Evolutionary conservation across 1,139 yeast species (phyloP).

Genomic region (Candida glucosophila): DNA sequence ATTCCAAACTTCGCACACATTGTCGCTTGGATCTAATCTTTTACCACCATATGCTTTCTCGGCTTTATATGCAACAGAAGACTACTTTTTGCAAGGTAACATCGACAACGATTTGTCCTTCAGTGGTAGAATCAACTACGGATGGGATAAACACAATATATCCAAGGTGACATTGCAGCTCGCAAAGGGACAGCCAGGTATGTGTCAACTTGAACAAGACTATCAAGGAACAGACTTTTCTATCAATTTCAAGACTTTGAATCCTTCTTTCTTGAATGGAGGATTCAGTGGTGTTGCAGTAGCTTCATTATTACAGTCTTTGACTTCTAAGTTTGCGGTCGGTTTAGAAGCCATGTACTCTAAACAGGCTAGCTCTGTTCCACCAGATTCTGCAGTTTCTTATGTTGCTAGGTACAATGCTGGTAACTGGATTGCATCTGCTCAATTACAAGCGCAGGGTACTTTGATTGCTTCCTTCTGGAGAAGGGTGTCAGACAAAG

Average conservation of each 20-base stretch:
- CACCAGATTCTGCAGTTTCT: constrained; percentile 89
- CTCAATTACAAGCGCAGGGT: constrained; percentile 92
- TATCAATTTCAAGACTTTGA: constrained; percentile 79
- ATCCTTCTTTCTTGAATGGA: constrained; percentile 72
- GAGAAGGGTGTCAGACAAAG: constrained; percentile 86
- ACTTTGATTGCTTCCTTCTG: constrained; percentile 83
- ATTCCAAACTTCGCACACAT: constrained; percentile 94
- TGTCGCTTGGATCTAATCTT: constrained; percentile 78
- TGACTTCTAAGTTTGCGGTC: constrained; percentile 73
- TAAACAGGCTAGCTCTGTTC: constrained; percentile 61
- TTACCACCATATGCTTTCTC: constrained; percentile 90
- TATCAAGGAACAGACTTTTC: constrained; percentile 85
- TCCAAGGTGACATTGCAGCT: constrained; percentile 86
- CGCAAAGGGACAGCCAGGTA: constrained; percentile 83
- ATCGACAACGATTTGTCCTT: constrained; percentile 79
- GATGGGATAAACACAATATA: constrained; percentile 75
- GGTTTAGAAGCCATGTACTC: constrained; percentile 94
- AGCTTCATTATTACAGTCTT: constrained; percentile 82
- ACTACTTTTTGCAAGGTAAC: constrained; percentile 83
- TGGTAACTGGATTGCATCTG: constrained; percentile 87
- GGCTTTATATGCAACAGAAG: constrained; percentile 84
- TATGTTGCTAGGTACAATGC: constrained; percentile 87
- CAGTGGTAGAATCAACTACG: constrained; percentile 86
- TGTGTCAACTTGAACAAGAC: constrained; percentile 96
- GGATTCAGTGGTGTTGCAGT: constrained; percentile 78